phyloP scores from a whole-genome alignment of 164 flowering plant genomes.

The Hamamelis virginiana region DNA sequence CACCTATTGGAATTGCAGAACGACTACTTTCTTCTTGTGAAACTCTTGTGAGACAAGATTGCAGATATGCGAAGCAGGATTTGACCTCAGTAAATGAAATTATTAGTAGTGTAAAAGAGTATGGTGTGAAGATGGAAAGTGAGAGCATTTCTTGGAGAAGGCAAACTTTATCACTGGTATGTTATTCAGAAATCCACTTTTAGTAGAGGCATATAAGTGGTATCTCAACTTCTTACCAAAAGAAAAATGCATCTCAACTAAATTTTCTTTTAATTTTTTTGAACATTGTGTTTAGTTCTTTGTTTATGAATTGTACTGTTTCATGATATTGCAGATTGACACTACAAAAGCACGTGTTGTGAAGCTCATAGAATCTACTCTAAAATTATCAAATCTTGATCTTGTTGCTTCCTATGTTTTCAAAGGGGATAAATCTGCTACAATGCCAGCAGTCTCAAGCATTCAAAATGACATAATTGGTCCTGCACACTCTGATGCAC shows the following conservation, averaged over 20 bases:
- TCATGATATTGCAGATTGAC: conserved; percentile 58
- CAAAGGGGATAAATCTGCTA: conserved; percentile 53
- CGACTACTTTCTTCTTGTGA: conserved; percentile 67
- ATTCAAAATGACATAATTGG: conserved; percentile 72
- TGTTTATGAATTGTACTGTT: not conserved
- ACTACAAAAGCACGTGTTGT: conserved; percentile 58
- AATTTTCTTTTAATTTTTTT: too few relatives aligned
- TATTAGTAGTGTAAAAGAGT: conserved; percentile 53
- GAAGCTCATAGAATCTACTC: conserved; percentile 70
- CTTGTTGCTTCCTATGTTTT: conserved; percentile 61
- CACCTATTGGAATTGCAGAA: conserved; percentile 83
- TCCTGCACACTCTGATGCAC: conserved; percentile 66
- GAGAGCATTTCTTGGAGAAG: conserved; percentile 79
- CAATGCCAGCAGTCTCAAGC: conserved; percentile 50
- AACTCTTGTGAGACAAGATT: conserved; percentile 54
- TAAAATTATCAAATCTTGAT: conserved; percentile 84
- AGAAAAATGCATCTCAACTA: too few relatives aligned
- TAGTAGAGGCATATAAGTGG: not conserved
- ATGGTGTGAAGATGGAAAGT: conserved; percentile 60
- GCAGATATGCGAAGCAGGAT: conserved; percentile 59
- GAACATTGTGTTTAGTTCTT: not conserved
- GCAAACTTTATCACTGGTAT: conserved; percentile 64
- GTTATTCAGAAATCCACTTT: not conserved
- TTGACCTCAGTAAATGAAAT: conserved; percentile 53
- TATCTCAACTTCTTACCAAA: not conserved